These are phyloP conservation scores for Ocimum tenuiflorum DNA, from an alignment of 257 asterid genomes.

Conservation along the genomic window DNA sequence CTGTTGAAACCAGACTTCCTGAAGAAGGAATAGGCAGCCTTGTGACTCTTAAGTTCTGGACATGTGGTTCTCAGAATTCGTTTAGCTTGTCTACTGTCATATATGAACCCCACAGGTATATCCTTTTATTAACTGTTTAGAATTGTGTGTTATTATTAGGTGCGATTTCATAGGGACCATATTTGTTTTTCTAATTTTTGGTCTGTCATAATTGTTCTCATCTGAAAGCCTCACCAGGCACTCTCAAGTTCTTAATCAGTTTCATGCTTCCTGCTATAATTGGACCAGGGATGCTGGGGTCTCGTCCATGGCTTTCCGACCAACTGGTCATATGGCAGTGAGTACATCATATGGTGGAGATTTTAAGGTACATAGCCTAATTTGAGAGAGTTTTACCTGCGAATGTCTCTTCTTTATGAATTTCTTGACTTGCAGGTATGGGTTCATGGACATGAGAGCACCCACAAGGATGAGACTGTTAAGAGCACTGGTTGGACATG, in stretches of 20 bases:
- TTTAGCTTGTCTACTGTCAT: constrained; percentile 77
- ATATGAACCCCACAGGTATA: constrained; percentile 95
- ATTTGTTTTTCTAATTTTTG: neutral
- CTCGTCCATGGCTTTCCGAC: constrained; percentile 74
- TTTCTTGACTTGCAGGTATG: constrained; percentile 51
- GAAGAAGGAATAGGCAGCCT: constrained; percentile 96
- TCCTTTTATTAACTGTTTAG: constrained; percentile 9
- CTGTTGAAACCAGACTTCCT: constrained; percentile 83
- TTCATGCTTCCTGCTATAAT: constrained; percentile 14
- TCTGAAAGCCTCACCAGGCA: neutral
- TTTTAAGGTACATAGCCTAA: constrained; percentile 55
- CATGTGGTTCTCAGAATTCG: constrained; percentile 50
- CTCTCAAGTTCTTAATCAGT: neutral
- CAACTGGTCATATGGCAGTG: constrained; percentile 67
- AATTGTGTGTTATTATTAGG: neutral
- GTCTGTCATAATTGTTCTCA: neutral
- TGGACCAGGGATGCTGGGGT: constrained; percentile 56
- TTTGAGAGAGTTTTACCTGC: constrained; percentile 7
- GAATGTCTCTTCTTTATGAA: constrained; percentile 7
- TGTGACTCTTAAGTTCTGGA: constrained; percentile 81
- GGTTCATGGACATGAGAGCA: constrained; percentile 39
- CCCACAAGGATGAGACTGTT: constrained; percentile 30
- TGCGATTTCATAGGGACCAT: neutral
- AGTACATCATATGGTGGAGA: constrained; percentile 81
- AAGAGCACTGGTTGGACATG: constrained; percentile 77